Conservation (phyloP, 129 eudicot species). For the Flaveria bidentis region DNA sequence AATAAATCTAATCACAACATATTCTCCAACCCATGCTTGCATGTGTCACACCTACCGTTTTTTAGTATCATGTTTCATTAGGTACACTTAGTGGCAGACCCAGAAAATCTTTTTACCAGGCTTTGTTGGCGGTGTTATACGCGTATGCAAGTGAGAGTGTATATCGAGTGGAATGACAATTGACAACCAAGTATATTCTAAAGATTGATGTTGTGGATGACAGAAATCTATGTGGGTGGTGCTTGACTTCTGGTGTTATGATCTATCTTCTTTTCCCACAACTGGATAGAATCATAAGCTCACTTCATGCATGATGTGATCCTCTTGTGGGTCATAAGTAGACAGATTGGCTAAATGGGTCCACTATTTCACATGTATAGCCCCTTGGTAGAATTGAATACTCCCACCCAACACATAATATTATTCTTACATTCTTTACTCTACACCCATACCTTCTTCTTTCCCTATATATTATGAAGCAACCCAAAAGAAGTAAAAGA, state of each 20-base stretch:
- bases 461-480: conserved; percentile 34
- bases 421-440: conserved; percentile 37
- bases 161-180: conserved; percentile 20
- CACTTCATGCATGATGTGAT: conserved; percentile 42
- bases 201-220: conserved; percentile 61
- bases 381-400: conserved; percentile 34
- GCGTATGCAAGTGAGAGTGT: conserved; percentile 31
- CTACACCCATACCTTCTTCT: conserved; percentile 32
- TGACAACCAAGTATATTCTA: conserved; percentile 53
- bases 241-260: conserved; percentile 46
- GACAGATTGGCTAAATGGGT: conserved; percentile 65
- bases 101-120: no score
- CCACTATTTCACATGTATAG: conserved; percentile 67
- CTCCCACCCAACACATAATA: conserved; percentile 23
- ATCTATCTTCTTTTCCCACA: conserved; percentile 47
- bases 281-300: conserved; percentile 60
- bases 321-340: conserved; percentile 43
- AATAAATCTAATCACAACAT: conserved; percentile 13
- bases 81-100: no score
- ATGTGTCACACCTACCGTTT: conserved; percentile 42
- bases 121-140: conserved; percentile 28
- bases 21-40: conserved; percentile 34
- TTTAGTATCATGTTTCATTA: conserved; percentile 20
- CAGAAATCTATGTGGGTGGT: conserved; percentile 48
- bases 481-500: conserved; percentile 4